Base-by-base conservation (phyloP, 495 filamentous ascomycete genomes). In the Parathielavia hyrcaniae region DNA sequence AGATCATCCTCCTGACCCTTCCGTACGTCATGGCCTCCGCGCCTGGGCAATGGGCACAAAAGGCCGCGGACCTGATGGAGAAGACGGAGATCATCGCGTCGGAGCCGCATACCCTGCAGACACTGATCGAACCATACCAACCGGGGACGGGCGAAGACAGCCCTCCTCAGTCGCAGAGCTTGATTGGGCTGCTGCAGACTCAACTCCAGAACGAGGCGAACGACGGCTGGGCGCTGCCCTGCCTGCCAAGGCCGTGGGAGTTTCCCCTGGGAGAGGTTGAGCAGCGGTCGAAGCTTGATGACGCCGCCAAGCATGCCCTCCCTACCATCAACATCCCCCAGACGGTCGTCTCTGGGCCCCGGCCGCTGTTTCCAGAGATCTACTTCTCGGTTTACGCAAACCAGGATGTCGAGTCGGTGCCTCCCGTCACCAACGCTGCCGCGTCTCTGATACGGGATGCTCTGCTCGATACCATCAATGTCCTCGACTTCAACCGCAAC, bases 391-490 rank as follows among this genome's bases (percentile, higher is more conserved):
- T 97, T 19, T 99, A 91, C 63, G 81, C 83, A 4, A 79, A 88
- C 63, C 91, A 96, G 64, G 91, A 96, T 10, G 75, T 96, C 36
- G 89, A 96, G 74, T 96, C 93, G 7, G 93, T 97, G 5, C 93
- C 93, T 40, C 77, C 87, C 6, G 79, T 81, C 4, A 79, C 79
- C 17, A 83, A 84, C 58, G 86, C 96, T 56, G 82, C 92, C 1
- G 85, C 89, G 0, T 90, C 83, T 9, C 69, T 99, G 22, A 75
- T 97, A 59, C 82, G 93, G 48, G 93, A 99, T 71, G 83, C 81
- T 0, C 77, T 96, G 19, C 81, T 95, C 34, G 93, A 99, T 68
- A 96, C 91, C 0, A 96, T 97, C 70, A 95, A 97, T 67, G 84
- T 88, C 16, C 79, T 99, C 16, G 86, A 97, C 72, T 95, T 87